Base-by-base conservation (phyloP, 345 rosid species). In the Salix caprea region DNA sequence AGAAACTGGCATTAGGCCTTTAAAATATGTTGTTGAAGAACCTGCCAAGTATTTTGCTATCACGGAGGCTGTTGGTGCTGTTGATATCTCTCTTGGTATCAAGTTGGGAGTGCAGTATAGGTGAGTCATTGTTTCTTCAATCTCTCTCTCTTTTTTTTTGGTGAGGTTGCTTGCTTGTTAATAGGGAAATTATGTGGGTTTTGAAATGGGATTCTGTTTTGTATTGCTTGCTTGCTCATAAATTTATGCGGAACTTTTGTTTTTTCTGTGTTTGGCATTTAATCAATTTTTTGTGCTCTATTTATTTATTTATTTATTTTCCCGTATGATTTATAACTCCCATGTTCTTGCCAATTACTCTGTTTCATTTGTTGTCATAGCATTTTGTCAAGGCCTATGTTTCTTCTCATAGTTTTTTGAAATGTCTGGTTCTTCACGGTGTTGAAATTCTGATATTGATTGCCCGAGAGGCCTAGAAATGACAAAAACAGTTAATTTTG, bases 21-120 rank as follows among this genome's bases (percentile, higher is more conserved):
- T 94, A 58, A 76, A 80, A 73, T 90, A 82, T 46, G 89, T 91
- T 3, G 80, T 56, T 21, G 99, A 96, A 2, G 99, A 96, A 81
- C 99, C 99, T 3, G 85, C 52, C 0, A 86, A 85, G 89, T 94
- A 96, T 80, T 94, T 92, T 75, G 97, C 99, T 30, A 85, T 92
- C 62, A 13, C 67, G 23, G 98, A 96, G 85, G 99, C 98, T 60
- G 91, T 81, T 78, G 99, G 99, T 21, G 85, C 94, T 74, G 84
- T 92, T 4, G 99, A 96, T 70, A 92, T 96, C 79, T 94, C 99
- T 40, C 90, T 96, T 82, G 97, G 89, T 65, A 91, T 96, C 89
- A 94, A 94, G 86, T 71, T 94, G 83, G 99, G 98, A 7, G 99
- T 94, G 61, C 99, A 96, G 44, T 94, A 83, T 89, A 96, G 99